Percentiles rank a stretch among this genome's conserved stretches.
These are phyloP conservation scores for Oemleria cerasiformis DNA, from an alignment of 306 rosid genomes.

Conservation along the genomic window DNA sequence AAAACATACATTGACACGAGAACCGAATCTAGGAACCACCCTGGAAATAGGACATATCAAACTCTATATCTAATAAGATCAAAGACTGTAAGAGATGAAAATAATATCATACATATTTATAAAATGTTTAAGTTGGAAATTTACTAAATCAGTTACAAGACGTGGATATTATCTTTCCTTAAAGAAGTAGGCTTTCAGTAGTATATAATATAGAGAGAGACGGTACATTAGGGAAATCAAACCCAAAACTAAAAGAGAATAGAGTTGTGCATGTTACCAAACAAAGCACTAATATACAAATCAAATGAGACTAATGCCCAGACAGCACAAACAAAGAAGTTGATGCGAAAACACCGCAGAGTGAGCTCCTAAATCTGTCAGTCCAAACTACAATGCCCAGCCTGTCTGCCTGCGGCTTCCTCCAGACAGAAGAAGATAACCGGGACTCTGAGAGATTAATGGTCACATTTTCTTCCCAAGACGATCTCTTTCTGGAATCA, in stretches of 20 bases:
- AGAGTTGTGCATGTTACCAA: constrained; percentile 21
- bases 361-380: constrained; percentile 38
- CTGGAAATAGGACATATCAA: too few species aligned
- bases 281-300: constrained; percentile 52
- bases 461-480: constrained; percentile 41
- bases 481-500: constrained; percentile 35
- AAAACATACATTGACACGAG: too few species aligned
- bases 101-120: too few species aligned
- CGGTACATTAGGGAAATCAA: constrained; percentile 33
- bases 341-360: constrained; percentile 23
- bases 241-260: constrained; percentile 12
- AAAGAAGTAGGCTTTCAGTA: background rate
- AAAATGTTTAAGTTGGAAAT: too few species aligned
- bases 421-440: constrained; percentile 38
- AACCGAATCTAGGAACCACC: too few species aligned
- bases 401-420: constrained; percentile 26
- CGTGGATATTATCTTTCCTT: constrained; percentile 24
- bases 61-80: too few species aligned
- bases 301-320: constrained; percentile 33
- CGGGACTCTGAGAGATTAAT: constrained; percentile 36
- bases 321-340: constrained; percentile 33
- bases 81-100: too few species aligned
- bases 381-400: constrained; percentile 28
- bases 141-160: constrained; percentile 34
- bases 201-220: constrained; percentile 5